These are phyloP conservation scores for Styphnolobium japonicum DNA, from an alignment of 306 rosid species.

Conservation along the genomic window DNA sequence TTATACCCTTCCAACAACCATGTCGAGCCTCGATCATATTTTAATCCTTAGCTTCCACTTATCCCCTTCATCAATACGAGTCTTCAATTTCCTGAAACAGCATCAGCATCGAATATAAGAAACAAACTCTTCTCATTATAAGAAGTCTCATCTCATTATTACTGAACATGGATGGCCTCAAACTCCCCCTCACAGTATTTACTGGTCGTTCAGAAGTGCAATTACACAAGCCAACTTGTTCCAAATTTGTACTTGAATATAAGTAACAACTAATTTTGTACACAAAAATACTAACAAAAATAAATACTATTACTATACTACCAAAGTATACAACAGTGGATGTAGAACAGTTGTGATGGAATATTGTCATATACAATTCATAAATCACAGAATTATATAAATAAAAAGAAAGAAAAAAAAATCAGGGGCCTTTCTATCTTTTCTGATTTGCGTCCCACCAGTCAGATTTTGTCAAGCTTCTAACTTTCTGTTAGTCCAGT, in stretches of 20 bases:
- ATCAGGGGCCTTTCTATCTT: neutral
- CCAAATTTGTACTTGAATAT: neutral
- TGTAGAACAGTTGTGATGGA: neutral
- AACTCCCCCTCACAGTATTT: neutral
- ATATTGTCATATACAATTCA: neutral
- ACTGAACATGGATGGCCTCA: neutral
- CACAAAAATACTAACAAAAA: neutral
- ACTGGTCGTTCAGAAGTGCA: neutral
- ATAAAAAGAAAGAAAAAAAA: neutral
- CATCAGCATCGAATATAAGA: constrained; percentile 12
- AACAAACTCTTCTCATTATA: neutral
- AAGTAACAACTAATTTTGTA: neutral
- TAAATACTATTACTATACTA: neutral
- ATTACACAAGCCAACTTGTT: neutral
- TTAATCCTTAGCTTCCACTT: neutral
- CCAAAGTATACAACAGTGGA: neutral
- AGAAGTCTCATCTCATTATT: neutral
- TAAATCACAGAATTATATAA: neutral
- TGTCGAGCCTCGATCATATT: neutral
- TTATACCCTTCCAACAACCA: neutral
- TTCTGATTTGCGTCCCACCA: too few relatives aligned
- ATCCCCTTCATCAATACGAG: neutral
- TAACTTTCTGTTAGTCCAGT: too few relatives aligned
- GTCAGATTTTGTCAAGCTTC: neutral
- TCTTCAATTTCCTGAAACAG: constrained; percentile 15